phyloP scores from a whole-genome alignment of 2,329 filamentous ascomycete genomes.

The Phialemoniopsis sp. region DNA sequence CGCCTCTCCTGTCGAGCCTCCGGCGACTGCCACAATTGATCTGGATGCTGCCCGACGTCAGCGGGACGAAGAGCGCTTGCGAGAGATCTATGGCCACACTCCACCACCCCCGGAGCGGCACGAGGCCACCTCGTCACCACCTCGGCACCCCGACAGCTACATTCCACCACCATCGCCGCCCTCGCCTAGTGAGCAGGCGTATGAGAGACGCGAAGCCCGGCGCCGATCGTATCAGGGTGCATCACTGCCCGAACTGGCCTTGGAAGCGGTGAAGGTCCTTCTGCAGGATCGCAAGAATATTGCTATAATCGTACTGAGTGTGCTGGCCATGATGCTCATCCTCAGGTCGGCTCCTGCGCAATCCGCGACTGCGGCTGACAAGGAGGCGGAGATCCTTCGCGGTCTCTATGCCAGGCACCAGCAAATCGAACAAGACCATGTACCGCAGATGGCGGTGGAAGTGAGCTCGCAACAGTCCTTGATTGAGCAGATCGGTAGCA shows the following conservation, averaged over 20 bases:
- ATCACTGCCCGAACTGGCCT: slow-evolving; percentile 48
- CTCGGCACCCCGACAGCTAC: slow-evolving; percentile 11
- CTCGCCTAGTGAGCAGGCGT: slow-evolving; percentile 19
- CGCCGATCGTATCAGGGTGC: slow-evolving; percentile 31
- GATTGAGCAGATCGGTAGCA: no score
- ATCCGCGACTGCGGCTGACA: slow-evolving; percentile 2
- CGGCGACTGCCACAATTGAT: slow-evolving; percentile 7
- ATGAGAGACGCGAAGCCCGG: slow-evolving; percentile 22
- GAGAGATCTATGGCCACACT: slow-evolving; percentile 49
- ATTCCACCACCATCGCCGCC: slow-evolving; percentile 17
- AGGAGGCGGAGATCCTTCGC: slow-evolving; percentile 2
- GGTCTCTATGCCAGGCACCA: slow-evolving; percentile 3
- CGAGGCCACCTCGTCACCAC: background rate
- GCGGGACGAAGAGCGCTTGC: slow-evolving; percentile 45
- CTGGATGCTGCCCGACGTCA: slow-evolving; percentile 21
- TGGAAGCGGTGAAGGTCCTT: slow-evolving; percentile 49
- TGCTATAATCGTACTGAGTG: slow-evolving; percentile 48
- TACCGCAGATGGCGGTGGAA: slow-evolving; percentile 3
- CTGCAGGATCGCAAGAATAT: slow-evolving; percentile 57
- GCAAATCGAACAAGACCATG: slow-evolving; percentile 8
- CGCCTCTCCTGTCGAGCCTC: slow-evolving; percentile 11
- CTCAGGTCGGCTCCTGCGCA: slow-evolving; percentile 23
- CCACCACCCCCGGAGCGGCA: slow-evolving; percentile 2
- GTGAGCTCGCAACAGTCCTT: slow-evolving; percentile 14
- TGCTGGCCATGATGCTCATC: slow-evolving; percentile 50